Evolutionary conservation across 2,329 filamentous ascomycete species (phyloP).

Genomic region (Colletotrichum acutatum): DNA sequence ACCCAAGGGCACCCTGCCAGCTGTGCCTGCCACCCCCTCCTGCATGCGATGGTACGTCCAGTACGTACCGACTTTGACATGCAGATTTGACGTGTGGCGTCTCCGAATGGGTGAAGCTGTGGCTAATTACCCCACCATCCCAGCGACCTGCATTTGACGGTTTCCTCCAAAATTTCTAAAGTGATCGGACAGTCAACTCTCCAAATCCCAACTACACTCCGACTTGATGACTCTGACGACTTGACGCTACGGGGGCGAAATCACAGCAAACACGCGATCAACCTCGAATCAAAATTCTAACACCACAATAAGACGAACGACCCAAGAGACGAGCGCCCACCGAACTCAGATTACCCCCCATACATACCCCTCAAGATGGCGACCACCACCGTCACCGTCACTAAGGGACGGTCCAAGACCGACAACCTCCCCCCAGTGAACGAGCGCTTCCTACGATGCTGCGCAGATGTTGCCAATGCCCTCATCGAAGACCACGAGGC

Average conservation of each 20-base stretch:
- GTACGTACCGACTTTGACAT: background rate
- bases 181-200: background rate
- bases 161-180: conserved; percentile 32
- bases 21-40: background rate
- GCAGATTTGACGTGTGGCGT: conserved; percentile 12
- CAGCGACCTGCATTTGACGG: conserved; percentile 15
- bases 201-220: background rate
- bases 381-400: conserved; percentile 68
- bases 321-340: background rate
- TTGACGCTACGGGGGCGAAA: background rate
- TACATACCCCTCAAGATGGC: conserved; percentile 44
- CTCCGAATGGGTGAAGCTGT: background rate
- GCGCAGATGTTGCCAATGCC: conserved; percentile 92
- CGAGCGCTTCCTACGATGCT: conserved; percentile 92
- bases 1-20: background rate
- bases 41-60: background rate
- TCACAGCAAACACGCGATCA: too few species aligned
- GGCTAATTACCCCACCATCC: conserved; percentile 33
- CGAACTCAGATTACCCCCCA: background rate
- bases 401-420: conserved; percentile 73
- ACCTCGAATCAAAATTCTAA: background rate
- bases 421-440: conserved; percentile 88
- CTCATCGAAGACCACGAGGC: conserved; percentile 95
- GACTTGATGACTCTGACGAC: conserved; percentile 6
- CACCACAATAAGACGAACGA: background rate